Base-by-base conservation (phyloP, 2,329 filamentous ascomycete genomes). In the Epichloe baconii region DNA sequence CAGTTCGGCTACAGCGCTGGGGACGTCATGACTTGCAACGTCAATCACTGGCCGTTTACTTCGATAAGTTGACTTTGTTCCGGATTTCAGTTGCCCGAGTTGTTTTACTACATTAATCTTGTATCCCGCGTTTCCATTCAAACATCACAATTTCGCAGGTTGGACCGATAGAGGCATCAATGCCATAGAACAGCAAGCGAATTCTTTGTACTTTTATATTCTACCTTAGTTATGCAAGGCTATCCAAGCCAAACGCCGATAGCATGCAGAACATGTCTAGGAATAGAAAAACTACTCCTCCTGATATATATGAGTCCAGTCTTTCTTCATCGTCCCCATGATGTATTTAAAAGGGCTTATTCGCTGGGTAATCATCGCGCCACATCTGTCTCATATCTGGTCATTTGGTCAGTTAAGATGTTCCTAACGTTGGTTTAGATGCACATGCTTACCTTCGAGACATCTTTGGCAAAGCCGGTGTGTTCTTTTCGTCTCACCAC, bases 391-490 rank as follows among this genome's bases (percentile, higher is more conserved):
- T 70, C 62, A 77, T 72, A 49, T 74, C 74, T 77, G n/a, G 10
- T 12, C 3, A 19, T 49, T 10, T 10, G 14, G 35, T 52, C 23
- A 54, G 42, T 14, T n/a, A 11, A 19, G 15, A 23, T 5, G 35
- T 14, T 35, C 7, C 12, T 19, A 35, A 23, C 35, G 3, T n/a
- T 45, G 6, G 15, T 8, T 7, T 5, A 11, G 23, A 46, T 8
- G 6, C 12, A 23, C 17, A 14, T 19, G 71, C 82, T 62, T 77
- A 95, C 90, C 85, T 67, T 80, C 74, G 55, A 95, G 83, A 68
- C 93, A 98, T 62, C 86, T 82, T 19, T 88, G 83, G 68, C 93
- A 98, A 57, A 98, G 67, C 37, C 89, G 74, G 72, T 98, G 93
- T 62, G 88, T 84, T 64, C 88, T 83, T 75, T 98, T 98, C 26